phyloP scores from a whole-genome alignment of 2,329 filamentous ascomycete genomes.

The Claviceps sp. region DNA sequence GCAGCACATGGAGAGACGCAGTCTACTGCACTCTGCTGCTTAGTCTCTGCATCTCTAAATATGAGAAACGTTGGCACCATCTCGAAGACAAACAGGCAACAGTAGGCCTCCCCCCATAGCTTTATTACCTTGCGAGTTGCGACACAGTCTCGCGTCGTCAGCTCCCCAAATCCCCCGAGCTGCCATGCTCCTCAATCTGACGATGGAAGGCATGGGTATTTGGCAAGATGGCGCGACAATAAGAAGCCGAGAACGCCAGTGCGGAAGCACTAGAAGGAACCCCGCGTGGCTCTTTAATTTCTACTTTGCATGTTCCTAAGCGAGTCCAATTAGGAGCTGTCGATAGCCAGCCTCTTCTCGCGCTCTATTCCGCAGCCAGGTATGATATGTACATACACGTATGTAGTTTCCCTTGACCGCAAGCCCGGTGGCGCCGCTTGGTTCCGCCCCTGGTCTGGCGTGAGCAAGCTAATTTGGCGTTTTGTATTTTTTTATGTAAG shows the following conservation, averaged over 20 bases:
- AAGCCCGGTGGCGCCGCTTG: conserved; percentile 1
- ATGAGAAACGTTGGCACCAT: no score
- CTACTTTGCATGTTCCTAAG: conserved; percentile 3
- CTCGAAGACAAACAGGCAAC: no score
- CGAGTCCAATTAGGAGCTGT: conserved; percentile 2
- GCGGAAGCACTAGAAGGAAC: conserved; percentile 3
- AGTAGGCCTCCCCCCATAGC: no score
- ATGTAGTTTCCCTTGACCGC: conserved; percentile 1
- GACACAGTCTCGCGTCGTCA: no score
- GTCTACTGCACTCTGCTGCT: no score
- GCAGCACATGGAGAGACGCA: no score
- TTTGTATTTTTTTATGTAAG: background rate
- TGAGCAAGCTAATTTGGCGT: background rate
- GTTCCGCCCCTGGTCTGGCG: conserved; percentile 3
- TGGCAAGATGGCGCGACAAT: background rate
- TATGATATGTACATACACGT: no score
- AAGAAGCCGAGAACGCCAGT: background rate
- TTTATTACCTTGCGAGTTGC: no score
- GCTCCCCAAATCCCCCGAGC: no score
- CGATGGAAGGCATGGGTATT: background rate
- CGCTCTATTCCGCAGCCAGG: background rate
- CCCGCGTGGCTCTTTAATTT: conserved; percentile 5
- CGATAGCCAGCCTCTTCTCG: background rate
- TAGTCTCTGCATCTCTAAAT: no score
- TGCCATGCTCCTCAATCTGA: background rate